Evolutionary conservation across 2,329 filamentous ascomycete species (phyloP).

Genomic region (Talaromyces sp.): DNA sequence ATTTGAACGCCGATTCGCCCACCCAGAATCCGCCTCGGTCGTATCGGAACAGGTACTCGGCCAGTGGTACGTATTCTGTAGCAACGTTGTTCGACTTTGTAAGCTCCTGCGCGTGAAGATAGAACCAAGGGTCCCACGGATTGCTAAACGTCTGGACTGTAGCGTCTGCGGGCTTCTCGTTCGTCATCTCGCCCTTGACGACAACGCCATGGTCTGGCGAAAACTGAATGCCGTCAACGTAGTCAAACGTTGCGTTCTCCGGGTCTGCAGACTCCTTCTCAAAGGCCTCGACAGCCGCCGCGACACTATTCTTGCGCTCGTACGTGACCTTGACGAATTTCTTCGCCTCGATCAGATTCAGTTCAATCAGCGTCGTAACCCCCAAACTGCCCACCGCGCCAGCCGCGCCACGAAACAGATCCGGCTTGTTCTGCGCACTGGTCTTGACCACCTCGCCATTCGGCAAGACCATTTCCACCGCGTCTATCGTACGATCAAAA

Average conservation of each 20-base stretch:
- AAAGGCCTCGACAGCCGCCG: conserved; percentile 46
- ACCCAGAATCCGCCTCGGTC: conserved; percentile 63
- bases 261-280: conserved; percentile 34
- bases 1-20: conserved; percentile 54
- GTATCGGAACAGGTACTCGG: conserved; percentile 40
- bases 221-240: conserved; percentile 65
- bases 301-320: conserved; percentile 45
- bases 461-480: conserved; percentile 58
- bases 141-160: conserved; percentile 48
- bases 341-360: conserved; percentile 50
- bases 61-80: conserved; percentile 47
- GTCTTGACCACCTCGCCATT: conserved; percentile 48
- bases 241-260: conserved; percentile 44
- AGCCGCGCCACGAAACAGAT: conserved; percentile 55
- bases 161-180: conserved; percentile 33
- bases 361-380: conserved; percentile 55
- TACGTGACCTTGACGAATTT: conserved; percentile 59
- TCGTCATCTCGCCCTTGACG: conserved; percentile 54
- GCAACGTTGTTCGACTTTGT: conserved; percentile 4
- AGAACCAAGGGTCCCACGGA: conserved; percentile 65
- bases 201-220: conserved; percentile 51
- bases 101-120: conserved; percentile 55
- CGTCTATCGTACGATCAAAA: conserved; percentile 58
- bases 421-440: conserved; percentile 40
- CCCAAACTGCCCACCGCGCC: conserved; percentile 57